Conservation (phyloP, 2,329 filamentous ascomycete genomes). For the Pseudogymnoascus sp. region DNA sequence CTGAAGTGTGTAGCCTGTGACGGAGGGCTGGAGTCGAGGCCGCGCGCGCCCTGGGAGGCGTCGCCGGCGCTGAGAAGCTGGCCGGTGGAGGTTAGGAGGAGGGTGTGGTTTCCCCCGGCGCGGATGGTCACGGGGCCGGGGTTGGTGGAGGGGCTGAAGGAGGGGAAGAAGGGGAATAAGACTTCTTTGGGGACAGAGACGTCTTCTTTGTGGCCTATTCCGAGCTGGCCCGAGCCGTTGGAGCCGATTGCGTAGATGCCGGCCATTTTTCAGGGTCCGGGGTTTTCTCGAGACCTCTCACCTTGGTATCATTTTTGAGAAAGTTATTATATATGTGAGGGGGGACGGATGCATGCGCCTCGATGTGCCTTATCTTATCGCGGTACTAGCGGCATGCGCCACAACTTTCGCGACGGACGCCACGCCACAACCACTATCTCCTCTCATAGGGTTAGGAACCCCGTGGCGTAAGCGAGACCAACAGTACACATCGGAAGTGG, state of each 20-base stretch:
- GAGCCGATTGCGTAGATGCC: conserved; percentile 62
- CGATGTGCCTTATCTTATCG: neutral
- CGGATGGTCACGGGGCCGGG: conserved; percentile 26
- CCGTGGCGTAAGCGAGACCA: conserved; percentile 7
- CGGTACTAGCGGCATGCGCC: conserved; percentile 7
- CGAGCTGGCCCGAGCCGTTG: conserved; percentile 68
- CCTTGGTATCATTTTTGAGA: neutral
- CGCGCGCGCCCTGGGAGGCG: conserved; percentile 45
- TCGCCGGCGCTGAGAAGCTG: conserved; percentile 59
- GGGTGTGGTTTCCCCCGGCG: conserved; percentile 80
- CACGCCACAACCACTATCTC: conserved; percentile 2
- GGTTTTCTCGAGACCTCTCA: neutral
- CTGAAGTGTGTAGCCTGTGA: conserved; percentile 9
- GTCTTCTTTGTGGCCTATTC: conserved; percentile 62
- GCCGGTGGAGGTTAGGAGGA: conserved; percentile 56
- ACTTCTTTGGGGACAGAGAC: conserved; percentile 57
- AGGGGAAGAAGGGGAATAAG: conserved; percentile 40
- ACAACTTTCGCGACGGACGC: conserved; percentile 8
- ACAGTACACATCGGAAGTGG: neutral
- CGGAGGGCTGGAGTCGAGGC: conserved; percentile 21
- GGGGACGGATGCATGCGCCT: neutral
- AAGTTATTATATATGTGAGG: neutral
- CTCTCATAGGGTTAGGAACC: conserved; percentile 7
- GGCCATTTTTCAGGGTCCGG: conserved; percentile 33
- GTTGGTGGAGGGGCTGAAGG: conserved; percentile 30